Evolutionary conservation across 1,139 yeast species (phyloP), one percentile per base, ranked within the genome.

Genomic region (Arxiozyma heterogenica): DNA sequence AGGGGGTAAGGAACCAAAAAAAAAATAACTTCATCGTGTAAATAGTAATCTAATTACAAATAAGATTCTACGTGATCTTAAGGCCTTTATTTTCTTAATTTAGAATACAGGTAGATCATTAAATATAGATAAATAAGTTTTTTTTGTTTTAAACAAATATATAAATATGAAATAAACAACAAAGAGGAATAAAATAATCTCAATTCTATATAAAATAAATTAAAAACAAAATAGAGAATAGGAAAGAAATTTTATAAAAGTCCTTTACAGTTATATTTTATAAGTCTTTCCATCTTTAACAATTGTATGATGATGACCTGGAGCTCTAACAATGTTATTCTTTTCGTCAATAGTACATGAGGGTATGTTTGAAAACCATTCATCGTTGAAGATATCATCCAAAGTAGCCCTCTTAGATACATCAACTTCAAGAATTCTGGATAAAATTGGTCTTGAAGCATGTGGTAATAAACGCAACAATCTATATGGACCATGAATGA

Each of bases 401-500:
- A 93, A 71, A 0, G 84, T 75, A 1, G 93, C 87, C 59, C 98
- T 80, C 59, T 78, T 75, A 11, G 61, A 65, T 2, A 95, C 89
- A 59, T 87, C 85, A 11, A 89, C 71, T 51, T 76, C 81, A 38
- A 93, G 75, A 87, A 93, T 90, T 51, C 76, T 77, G 30, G 83
- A 81, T 47, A 94, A 79, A 9, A 93, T 77, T 11, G 86, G 88
- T 61, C 98, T 78, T 18, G 96, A 79, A 3, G 90, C 90, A 61
- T 84, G 86, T 2, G 98, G 98, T 50, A 94, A 74, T 58, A 93
- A 75, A 64, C 97, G 79, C 76, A 93, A 76, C 59, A 94, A 73
- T 62, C 98, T 76, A 76, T 93, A 89, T 1, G 98, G 97, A 1
- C 98, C 98, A 57, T 72, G 74, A 15, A 74, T 68, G 0, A 72